Percentiles rank a stretch among this genome's conserved stretches.
Conservation (phyloP, 176 grass and related monocot species). For the Elaeis guineensis region DNA sequence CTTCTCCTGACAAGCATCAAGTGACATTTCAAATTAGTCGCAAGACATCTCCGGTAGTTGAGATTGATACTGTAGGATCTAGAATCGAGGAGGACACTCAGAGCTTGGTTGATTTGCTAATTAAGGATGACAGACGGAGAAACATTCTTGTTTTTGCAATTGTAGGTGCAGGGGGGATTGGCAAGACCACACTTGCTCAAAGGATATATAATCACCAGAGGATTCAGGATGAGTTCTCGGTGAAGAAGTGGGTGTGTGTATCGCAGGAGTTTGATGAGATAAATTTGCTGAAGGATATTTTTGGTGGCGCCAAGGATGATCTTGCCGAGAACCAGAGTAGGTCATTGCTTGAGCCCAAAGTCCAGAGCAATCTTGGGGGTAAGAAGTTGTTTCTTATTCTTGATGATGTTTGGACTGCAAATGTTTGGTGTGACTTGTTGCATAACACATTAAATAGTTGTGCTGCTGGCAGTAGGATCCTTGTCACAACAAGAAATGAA, state of each 20-base stretch:
- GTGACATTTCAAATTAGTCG: no score
- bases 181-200: slow-evolving; percentile 6
- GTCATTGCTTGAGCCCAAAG: slow-evolving; percentile 7
- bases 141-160: no score
- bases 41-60: no score
- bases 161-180: no score
- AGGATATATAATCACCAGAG: slow-evolving; percentile 7
- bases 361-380: slow-evolving; percentile 1
- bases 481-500: slow-evolving; percentile 33
- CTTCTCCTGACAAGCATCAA: no score
- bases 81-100: slow-evolving; percentile 15
- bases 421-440: slow-evolving; percentile 12
- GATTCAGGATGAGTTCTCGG: slow-evolving; percentile 17
- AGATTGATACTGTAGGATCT: neutral
- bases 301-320: neutral
- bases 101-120: slow-evolving; percentile 18
- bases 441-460: slow-evolving; percentile 8
- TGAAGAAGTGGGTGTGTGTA: slow-evolving; percentile 25
- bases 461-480: slow-evolving; percentile 15
- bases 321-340: neutral
- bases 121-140: no score
- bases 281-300: slow-evolving; percentile 19
- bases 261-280: slow-evolving; percentile 4
- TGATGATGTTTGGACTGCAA: slow-evolving; percentile 28
- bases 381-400: slow-evolving; percentile 25